Percentiles rank a stretch among this genome's conserved stretches.
These are phyloP conservation scores for Syncephalastrum sp. DNA, from an alignment of 371 early-diverging fungal genomes.

Conservation along the genomic window DNA sequence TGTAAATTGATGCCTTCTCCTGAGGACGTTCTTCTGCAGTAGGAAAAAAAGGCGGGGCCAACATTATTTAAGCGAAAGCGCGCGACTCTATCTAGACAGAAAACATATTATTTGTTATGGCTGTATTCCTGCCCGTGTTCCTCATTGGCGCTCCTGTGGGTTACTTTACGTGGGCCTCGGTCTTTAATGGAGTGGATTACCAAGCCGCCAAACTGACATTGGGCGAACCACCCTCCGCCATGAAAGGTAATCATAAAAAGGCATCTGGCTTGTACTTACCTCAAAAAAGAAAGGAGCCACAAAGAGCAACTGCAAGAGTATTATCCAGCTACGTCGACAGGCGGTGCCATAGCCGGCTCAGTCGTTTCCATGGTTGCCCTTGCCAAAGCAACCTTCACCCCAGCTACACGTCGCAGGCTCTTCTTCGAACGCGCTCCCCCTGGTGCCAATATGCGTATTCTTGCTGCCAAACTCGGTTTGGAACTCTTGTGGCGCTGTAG, in stretches of 20 bases:
- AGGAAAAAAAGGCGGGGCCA: too few relatives aligned
- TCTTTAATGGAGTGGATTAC: constrained; percentile 29
- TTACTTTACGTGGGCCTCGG: constrained; percentile 36
- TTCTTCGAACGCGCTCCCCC: constrained; percentile 44
- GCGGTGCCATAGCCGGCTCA: constrained; percentile 24
- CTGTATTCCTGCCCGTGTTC: constrained; percentile 35
- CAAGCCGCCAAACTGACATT: constrained; percentile 10
- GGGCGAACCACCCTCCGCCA: neutral
- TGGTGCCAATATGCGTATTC: constrained; percentile 31
- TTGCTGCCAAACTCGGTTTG: constrained; percentile 33
- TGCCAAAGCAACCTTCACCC: constrained; percentile 26
- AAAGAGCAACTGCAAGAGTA: constrained; percentile 5
- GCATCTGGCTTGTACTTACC: neutral
- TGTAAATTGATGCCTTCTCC: too few relatives aligned
- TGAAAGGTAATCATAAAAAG: neutral
- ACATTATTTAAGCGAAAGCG: too few relatives aligned
- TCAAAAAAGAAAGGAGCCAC: neutral
- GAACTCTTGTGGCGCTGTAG: constrained; percentile 35
- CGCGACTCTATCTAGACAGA: too few relatives aligned
- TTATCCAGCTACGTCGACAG: constrained; percentile 21
- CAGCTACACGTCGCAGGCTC: constrained; percentile 32
- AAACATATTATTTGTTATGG: constrained; percentile 20
- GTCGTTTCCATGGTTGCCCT: constrained; percentile 23
- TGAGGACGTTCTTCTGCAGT: too few relatives aligned
- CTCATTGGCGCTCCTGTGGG: constrained; percentile 39